These are phyloP conservation scores for Pseudogymnoascus sp. DNA, from an alignment of 2,329 filamentous ascomycete genomes.

Conservation along the genomic window DNA sequence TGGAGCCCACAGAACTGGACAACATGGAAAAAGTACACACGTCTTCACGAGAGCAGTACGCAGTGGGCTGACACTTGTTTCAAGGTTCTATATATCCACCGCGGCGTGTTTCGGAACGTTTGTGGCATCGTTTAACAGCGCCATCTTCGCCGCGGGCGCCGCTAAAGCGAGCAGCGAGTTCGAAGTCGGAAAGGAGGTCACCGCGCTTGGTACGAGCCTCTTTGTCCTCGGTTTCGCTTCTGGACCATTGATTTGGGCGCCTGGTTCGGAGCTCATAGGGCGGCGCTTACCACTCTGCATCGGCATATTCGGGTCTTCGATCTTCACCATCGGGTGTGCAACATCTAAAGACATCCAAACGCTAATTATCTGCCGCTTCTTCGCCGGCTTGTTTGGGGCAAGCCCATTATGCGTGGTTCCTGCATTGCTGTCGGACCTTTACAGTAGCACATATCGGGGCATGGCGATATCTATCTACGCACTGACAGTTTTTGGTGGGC, in stretches of 20 bases:
- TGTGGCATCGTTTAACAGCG: too few species aligned
- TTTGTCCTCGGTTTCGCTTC: conserved; percentile 36
- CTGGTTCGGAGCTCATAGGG: conserved; percentile 11
- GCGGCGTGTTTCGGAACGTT: too few species aligned
- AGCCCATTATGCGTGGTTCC: conserved; percentile 23
- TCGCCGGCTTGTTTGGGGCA: conserved; percentile 19
- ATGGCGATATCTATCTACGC: background rate
- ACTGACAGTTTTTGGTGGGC: background rate
- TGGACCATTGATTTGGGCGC: conserved; percentile 25
- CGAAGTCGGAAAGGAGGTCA: too few species aligned
- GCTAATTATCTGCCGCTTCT: conserved; percentile 19
- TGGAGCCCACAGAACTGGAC: too few species aligned
- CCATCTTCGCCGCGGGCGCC: too few species aligned
- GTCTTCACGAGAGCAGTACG: too few species aligned
- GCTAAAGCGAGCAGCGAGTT: too few species aligned
- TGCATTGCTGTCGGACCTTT: conserved; percentile 16
- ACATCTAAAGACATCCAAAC: conserved; percentile 24
- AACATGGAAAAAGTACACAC: too few species aligned
- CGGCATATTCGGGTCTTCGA: conserved; percentile 30
- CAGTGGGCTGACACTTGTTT: too few species aligned
- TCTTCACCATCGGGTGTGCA: conserved; percentile 32
- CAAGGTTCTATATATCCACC: too few species aligned
- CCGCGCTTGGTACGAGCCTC: too few species aligned
- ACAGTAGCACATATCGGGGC: background rate
- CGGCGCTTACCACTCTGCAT: conserved; percentile 22